Conservation (phyloP, 2,329 filamentous ascomycete genomes). For the Fusarium verticillioides region DNA sequence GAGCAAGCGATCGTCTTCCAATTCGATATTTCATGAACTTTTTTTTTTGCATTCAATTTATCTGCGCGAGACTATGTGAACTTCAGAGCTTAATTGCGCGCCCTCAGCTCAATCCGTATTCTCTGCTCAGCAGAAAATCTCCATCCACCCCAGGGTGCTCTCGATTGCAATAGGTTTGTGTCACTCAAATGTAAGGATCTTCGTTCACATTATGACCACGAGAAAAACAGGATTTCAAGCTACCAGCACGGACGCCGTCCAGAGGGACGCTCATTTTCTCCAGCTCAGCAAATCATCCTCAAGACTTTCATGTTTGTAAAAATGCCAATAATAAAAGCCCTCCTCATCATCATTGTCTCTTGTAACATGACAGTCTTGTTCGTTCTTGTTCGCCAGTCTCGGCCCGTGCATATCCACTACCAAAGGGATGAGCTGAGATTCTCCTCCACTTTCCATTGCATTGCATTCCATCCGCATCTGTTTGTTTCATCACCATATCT, state of each 20-base stretch:
- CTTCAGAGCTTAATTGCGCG: background rate
- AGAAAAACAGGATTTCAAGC: slow-evolving; percentile 32
- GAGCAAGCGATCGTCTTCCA: slow-evolving; percentile 41
- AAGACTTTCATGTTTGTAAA: slow-evolving; percentile 33
- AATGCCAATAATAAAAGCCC: slow-evolving; percentile 19
- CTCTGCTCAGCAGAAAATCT: slow-evolving; percentile 21
- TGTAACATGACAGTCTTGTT: slow-evolving; percentile 39
- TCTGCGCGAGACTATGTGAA: background rate
- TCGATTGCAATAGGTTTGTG: slow-evolving; percentile 1
- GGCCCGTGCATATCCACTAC: background rate
- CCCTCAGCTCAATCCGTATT: background rate
- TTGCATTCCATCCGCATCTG: slow-evolving; percentile 1
- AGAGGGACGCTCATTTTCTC: slow-evolving; percentile 14
- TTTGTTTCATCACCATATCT: slow-evolving; percentile 21
- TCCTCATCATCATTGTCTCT: slow-evolving; percentile 41
- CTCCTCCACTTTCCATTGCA: background rate
- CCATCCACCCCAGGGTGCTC: background rate
- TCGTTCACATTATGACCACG: slow-evolving; percentile 31
- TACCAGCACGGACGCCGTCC: slow-evolving; percentile 37
- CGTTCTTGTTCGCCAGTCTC: slow-evolving; percentile 18
- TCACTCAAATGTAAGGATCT: slow-evolving; percentile 13
- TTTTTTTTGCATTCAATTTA: background rate
- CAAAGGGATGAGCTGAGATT: slow-evolving; percentile 12
- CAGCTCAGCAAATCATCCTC: slow-evolving; percentile 29
- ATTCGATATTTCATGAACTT: slow-evolving; percentile 27